Evolutionary conservation across 768 basidiomycete genomes (phyloP).

Genomic region (Tulasnella sp.): DNA sequence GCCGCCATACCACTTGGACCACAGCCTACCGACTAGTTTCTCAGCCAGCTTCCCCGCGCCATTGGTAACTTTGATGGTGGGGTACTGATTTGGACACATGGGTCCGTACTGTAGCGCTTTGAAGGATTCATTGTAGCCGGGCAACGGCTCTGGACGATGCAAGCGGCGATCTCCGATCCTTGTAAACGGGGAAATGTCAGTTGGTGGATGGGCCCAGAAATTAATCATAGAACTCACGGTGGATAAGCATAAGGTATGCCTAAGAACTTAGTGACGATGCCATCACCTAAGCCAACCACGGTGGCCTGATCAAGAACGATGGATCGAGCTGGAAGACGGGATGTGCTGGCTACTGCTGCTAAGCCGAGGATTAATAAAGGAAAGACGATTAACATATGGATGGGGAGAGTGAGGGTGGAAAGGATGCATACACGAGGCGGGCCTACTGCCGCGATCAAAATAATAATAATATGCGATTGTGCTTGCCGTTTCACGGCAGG

Average conservation of each 20-base stretch:
- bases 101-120: constrained; percentile 33
- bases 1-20: constrained; percentile 29
- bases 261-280: constrained; percentile 31
- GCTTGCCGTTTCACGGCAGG: too few relatives aligned
- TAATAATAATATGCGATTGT: too few relatives aligned
- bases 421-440: too few relatives aligned
- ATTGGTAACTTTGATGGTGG: constrained; percentile 17
- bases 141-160: constrained; percentile 31
- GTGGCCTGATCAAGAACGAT: constrained; percentile 36
- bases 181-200: constrained; percentile 25
- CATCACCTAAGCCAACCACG: constrained; percentile 31
- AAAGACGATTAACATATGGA: too few relatives aligned
- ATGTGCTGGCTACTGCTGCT: not conserved
- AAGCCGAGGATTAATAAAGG: not conserved
- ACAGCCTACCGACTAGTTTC: constrained; percentile 29
- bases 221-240: constrained; percentile 32
- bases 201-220: constrained; percentile 21
- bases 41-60: constrained; percentile 28
- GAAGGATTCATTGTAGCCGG: constrained; percentile 29
- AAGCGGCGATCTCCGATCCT: constrained; percentile 35
- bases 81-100: constrained; percentile 37
- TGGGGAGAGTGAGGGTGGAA: too few relatives aligned
- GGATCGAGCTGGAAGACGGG: constrained; percentile 21
- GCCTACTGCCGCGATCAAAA: too few relatives aligned
- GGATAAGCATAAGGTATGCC: constrained; percentile 46